phyloP scores from a whole-genome alignment of 768 basidiomycete species.

The Termitomyces sp. region DNA sequence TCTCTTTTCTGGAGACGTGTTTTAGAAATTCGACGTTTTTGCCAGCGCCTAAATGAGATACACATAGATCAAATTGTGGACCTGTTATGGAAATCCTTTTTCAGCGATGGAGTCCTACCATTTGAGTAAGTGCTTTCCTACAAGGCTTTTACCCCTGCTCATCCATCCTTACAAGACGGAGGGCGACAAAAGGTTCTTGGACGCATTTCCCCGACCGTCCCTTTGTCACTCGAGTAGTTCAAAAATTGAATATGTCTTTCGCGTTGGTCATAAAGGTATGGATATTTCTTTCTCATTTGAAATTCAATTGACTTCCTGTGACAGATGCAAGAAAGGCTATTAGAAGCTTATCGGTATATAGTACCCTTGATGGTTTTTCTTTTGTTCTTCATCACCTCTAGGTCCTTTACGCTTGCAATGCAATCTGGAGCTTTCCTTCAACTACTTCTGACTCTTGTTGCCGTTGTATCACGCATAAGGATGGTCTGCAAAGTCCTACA shows the following conservation, averaged over 20 bases:
- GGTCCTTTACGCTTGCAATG: slow-evolving; percentile 58
- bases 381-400: slow-evolving; percentile 20
- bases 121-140: slow-evolving; percentile 29
- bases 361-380: not conserved
- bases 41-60: slow-evolving; percentile 29
- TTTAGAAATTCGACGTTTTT: slow-evolving; percentile 54
- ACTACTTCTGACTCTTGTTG: slow-evolving; percentile 55
- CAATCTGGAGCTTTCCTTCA: slow-evolving; percentile 73
- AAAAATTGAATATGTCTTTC: slow-evolving; percentile 30
- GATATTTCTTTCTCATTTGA: not conserved
- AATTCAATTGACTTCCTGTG: not conserved
- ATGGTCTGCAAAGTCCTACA: slow-evolving; percentile 39
- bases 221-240: slow-evolving; percentile 27
- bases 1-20: slow-evolving; percentile 70
- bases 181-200: slow-evolving; percentile 59
- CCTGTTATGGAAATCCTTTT: slow-evolving; percentile 46
- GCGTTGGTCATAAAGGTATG: slow-evolving; percentile 43
- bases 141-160: not conserved
- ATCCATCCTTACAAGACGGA: slow-evolving; percentile 32
- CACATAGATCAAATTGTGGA: slow-evolving; percentile 28
- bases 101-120: slow-evolving; percentile 27
- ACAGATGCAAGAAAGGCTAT: slow-evolving; percentile 13
- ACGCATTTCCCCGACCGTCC: slow-evolving; percentile 44
- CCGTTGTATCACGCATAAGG: slow-evolving; percentile 55
- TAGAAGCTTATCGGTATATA: slow-evolving; percentile 48